Percentiles rank a stretch among this genome's conserved stretches.
phyloP scores from a whole-genome alignment of 805 yeast genomes.

The Candida easanensis region DNA sequence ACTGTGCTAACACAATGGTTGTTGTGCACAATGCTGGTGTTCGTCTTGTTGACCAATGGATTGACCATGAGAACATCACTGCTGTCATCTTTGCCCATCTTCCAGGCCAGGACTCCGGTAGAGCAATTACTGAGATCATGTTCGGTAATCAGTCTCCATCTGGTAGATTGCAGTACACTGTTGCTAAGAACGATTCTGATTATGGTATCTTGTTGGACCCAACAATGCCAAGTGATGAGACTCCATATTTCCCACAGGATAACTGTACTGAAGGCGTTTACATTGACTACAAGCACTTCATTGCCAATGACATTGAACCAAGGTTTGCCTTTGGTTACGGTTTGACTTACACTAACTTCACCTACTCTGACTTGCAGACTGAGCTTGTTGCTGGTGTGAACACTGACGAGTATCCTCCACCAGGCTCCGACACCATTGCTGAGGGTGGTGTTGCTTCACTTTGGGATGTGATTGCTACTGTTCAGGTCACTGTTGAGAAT shows the following conservation, averaged over 20 bases:
- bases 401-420: constrained; percentile 10
- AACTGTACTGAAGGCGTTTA: constrained; percentile 26
- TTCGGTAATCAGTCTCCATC: constrained; percentile 11
- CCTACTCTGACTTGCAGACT: constrained; percentile 32
- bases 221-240: constrained; percentile 21
- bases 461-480: constrained; percentile 9
- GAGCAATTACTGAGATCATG: constrained; percentile 7
- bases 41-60: constrained; percentile 10
- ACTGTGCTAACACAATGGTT: constrained; percentile 10
- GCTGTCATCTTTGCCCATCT: constrained; percentile 10
- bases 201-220: constrained; percentile 5
- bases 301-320: constrained; percentile 48
- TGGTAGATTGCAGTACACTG: constrained; percentile 10
- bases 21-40: constrained; percentile 11
- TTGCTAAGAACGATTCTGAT: constrained; percentile 9
- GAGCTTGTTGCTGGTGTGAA: constrained; percentile 20
- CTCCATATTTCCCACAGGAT: constrained; percentile 29
- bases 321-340: constrained; percentile 61
- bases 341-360: constrained; percentile 46
- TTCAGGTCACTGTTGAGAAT: constrained; percentile 6
- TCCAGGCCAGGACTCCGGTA: constrained; percentile 11
- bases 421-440: constrained; percentile 1
- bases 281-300: constrained; percentile 56
- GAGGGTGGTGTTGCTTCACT: constrained; percentile 10
- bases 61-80: constrained; percentile 9